Base-by-base conservation (phyloP, 2,329 filamentous ascomycete genomes). In the Curvularia spicifera region DNA sequence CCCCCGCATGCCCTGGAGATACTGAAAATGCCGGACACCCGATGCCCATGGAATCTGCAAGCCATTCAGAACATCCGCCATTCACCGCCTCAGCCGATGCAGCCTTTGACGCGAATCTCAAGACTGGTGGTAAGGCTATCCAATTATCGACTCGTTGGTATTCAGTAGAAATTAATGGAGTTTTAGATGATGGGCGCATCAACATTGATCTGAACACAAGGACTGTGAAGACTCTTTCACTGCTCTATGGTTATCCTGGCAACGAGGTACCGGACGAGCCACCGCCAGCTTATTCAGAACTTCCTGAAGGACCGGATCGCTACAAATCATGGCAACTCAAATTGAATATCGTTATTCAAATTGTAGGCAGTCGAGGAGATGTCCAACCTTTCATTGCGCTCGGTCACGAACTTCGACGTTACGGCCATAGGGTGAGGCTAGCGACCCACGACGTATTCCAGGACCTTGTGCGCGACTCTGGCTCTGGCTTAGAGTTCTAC, bases 371-470 rank as follows among this genome's bases (percentile, higher is more conserved):
- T 7, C 76, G 81, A 24, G 84, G 83, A 5, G 84, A 86, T 64
- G 82, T 85, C 0, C 85, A 88, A 56, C 85, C 85, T 0, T 87
- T 88, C 54, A 75, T 88, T 46, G 83, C 84, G 0, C 76, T 88
- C 1, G 85, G 83, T 0, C 80, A 78, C 26, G 78, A 80, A 12
- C 68, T 87, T 0, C 71, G 78, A 12, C 35, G 47, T 18, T 66
- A 71, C 33, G 68, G 68, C 2, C 71, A 73, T 51, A 63, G 70
- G 15, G 64, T 73, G 12, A 62, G 70, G n/a, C 26, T 73, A 29
- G 68, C 68, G 8, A 71, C 71, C 1, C 71, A 73, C 40, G 46
- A 51, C 24, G 31, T 54, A 9, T 67, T 70, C 51, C 43, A 57
- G 24, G 45, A 50, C 52, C 59, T 63, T 18, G 71, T 61, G 20